Evolutionary conservation across 2,329 filamentous ascomycete species (phyloP).

Genomic region (Pezizomycotina sp.): DNA sequence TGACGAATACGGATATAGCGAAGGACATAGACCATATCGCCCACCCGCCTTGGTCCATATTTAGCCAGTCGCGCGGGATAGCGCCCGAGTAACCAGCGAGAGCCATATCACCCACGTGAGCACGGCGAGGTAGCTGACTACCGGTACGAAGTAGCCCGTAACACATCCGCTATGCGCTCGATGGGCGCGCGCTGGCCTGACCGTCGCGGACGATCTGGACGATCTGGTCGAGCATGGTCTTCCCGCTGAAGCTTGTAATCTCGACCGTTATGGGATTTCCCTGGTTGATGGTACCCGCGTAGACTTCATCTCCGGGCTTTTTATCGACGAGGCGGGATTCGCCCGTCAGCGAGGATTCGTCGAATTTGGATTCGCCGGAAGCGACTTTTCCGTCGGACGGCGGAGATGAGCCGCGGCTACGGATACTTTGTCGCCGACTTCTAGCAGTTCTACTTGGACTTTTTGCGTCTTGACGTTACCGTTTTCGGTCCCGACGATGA

Average conservation of each 20-base stretch:
- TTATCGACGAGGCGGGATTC: conserved; percentile 56
- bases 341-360: conserved; percentile 79
- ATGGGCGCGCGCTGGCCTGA: conserved; percentile 57
- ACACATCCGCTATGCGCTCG: conserved; percentile 56
- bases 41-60: conserved; percentile 44
- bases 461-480: conserved; percentile 27
- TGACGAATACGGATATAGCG: conserved; percentile 46
- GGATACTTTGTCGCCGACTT: conserved; percentile 56
- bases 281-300: conserved; percentile 59
- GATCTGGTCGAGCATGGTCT: conserved; percentile 66
- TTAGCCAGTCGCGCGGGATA: conserved; percentile 42
- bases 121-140: conserved; percentile 52
- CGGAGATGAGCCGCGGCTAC: conserved; percentile 68
- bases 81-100: conserved; percentile 42
- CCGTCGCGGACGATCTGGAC: conserved; percentile 62
- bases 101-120: conserved; percentile 59
- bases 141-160: conserved; percentile 61
- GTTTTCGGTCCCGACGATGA: conserved; percentile 38
- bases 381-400: conserved; percentile 61
- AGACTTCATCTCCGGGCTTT: conserved; percentile 45
- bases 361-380: conserved; percentile 51
- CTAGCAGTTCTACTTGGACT: conserved; percentile 51
- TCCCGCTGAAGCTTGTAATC: conserved; percentile 48
- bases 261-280: conserved; percentile 44
- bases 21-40: conserved; percentile 62